phyloP scores from a whole-genome alignment of 2,329 filamentous ascomycete genomes.

The Pseudogymnoascus sp. region DNA sequence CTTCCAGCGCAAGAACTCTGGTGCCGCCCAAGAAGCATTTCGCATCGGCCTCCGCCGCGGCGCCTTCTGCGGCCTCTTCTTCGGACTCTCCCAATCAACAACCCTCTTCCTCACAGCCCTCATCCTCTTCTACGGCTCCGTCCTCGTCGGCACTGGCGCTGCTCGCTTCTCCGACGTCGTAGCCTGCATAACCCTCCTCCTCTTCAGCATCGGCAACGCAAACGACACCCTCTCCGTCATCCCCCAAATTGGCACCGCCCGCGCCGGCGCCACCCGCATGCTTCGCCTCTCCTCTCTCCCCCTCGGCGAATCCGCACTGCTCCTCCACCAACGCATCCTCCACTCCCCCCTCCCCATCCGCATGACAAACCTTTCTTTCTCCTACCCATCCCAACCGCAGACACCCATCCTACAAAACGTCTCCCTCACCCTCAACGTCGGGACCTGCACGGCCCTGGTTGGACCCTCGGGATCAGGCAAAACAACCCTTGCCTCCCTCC shows the following conservation, averaged over 20 bases:
- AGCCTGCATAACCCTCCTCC: constrained; percentile 70
- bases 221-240: constrained; percentile 64
- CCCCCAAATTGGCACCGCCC: constrained; percentile 71
- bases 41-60: constrained; percentile 59
- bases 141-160: constrained; percentile 48
- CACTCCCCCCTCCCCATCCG: background rate
- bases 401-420: constrained; percentile 53
- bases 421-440: constrained; percentile 53
- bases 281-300: constrained; percentile 62
- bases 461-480: constrained; percentile 84
- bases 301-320: background rate
- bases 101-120: constrained; percentile 67
- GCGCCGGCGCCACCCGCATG: constrained; percentile 65
- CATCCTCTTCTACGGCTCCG: constrained; percentile 75
- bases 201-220: constrained; percentile 74
- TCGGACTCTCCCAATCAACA: constrained; percentile 68
- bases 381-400: constrained; percentile 55
- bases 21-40: constrained; percentile 46
- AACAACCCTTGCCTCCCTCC: constrained; percentile 69
- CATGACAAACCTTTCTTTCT: constrained; percentile 44
- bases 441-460: constrained; percentile 69
- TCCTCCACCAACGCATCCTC: background rate
- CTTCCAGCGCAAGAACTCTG: constrained; percentile 58
- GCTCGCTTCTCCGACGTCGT: constrained; percentile 53
- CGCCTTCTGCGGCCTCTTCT: constrained; percentile 60